Percentiles rank a stretch among this genome's conserved stretches.
phyloP scores from a whole-genome alignment of 768 basidiomycete species.

The Rhizopogon salebrosus region DNA sequence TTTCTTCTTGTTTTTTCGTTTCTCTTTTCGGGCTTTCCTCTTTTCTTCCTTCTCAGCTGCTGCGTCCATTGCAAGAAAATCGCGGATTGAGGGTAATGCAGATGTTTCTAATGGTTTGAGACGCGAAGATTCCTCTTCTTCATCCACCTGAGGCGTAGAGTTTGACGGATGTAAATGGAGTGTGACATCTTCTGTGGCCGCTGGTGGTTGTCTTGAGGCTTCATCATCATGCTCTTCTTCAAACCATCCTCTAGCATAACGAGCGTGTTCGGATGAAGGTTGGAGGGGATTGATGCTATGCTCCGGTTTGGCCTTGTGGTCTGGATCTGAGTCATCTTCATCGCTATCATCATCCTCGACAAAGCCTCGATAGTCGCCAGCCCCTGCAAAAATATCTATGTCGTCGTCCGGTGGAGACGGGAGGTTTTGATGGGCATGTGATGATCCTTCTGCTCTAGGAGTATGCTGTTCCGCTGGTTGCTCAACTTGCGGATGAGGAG shows the following conservation, averaged over 20 bases:
- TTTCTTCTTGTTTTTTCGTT: constrained; percentile 47
- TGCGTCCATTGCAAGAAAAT: constrained; percentile 74
- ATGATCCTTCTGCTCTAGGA: constrained; percentile 1
- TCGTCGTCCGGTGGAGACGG: constrained; percentile 42
- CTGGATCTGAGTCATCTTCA: constrained; percentile 8
- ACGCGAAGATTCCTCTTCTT: constrained; percentile 43
- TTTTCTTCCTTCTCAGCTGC: constrained; percentile 62
- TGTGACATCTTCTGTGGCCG: constrained; percentile 3
- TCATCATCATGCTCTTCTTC: constrained; percentile 31
- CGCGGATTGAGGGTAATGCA: constrained; percentile 74
- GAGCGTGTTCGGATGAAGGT: constrained; percentile 1
- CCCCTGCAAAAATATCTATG: constrained; percentile 84
- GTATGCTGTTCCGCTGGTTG: constrained; percentile 1
- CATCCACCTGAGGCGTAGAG: constrained; percentile 23
- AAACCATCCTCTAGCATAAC: constrained; percentile 39
- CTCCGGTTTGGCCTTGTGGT: constrained; percentile 3
- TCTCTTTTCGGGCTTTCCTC: constrained; percentile 70
- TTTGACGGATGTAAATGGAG: constrained; percentile 10
- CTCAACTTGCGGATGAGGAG: constrained; percentile 17
- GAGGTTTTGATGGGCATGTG: constrained; percentile 4
- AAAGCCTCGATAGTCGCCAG: constrained; percentile 76
- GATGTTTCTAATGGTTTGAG: constrained; percentile 79
- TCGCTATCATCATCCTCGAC: constrained; percentile 40
- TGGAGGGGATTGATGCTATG: background rate
- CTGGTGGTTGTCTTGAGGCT: background rate